Conservation (phyloP, 306 rosid species). For the Quercus glauca region DNA sequence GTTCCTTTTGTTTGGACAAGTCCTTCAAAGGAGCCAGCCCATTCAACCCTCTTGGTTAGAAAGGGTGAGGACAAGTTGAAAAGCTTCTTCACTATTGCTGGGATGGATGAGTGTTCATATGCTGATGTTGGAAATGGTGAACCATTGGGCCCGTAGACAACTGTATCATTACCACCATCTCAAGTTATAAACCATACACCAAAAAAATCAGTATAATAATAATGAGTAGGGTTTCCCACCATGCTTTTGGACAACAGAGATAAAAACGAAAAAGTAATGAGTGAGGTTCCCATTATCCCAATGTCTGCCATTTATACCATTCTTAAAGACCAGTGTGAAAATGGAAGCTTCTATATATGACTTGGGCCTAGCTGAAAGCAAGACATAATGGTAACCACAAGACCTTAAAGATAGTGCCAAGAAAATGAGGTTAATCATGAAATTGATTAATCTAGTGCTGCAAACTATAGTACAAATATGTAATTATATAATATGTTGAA, state of each 20-base stretch:
- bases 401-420: neutral
- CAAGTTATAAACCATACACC: neutral
- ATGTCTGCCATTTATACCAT: slow-evolving; percentile 3
- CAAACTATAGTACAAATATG: no score
- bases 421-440: neutral
- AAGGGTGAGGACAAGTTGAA: slow-evolving; percentile 67
- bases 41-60: slow-evolving; percentile 71
- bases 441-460: neutral
- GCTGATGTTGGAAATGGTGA: slow-evolving; percentile 71
- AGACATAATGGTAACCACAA: neutral
- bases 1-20: slow-evolving; percentile 50
- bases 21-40: slow-evolving; percentile 84
- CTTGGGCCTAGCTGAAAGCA: slow-evolving; percentile 9
- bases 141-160: slow-evolving; percentile 82
- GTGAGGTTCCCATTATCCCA: slow-evolving; percentile 19
- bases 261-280: neutral
- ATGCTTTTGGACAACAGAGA: slow-evolving; percentile 4
- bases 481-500: no score
- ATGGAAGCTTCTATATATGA: neutral
- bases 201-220: neutral
- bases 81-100: slow-evolving; percentile 82
- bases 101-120: slow-evolving; percentile 79
- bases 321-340: slow-evolving; percentile 18
- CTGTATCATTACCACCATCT: slow-evolving; percentile 36
- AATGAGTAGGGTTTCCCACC: slow-evolving; percentile 1